phyloP scores from a whole-genome alignment of 1,284 basidiomycete species.

The Lentinus polychrous region DNA sequence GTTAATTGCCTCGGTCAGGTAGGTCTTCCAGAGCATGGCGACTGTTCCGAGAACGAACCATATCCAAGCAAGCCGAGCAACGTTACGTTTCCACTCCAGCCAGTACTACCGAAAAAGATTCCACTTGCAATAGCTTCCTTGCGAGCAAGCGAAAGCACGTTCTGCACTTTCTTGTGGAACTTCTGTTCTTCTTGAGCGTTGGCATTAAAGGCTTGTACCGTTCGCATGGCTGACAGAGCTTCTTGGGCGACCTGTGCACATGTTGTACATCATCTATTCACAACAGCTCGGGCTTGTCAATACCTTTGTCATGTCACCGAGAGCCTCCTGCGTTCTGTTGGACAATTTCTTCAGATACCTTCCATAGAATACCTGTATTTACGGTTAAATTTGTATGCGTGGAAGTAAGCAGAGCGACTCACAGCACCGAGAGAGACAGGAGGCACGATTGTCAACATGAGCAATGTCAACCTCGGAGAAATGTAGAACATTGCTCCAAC shows the following conservation, averaged over 20 bases:
- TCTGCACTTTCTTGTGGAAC: slow-evolving; percentile 60
- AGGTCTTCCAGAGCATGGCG: background rate
- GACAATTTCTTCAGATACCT: slow-evolving; percentile 90
- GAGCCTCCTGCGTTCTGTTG: slow-evolving; percentile 87
- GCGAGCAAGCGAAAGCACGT: slow-evolving; percentile 72
- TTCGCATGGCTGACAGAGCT: slow-evolving; percentile 87
- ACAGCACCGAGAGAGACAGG: slow-evolving; percentile 94
- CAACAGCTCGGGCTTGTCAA: background rate
- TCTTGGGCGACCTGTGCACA: slow-evolving; percentile 68
- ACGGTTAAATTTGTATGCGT: background rate
- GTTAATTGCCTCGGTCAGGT: background rate
- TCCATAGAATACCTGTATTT: slow-evolving; percentile 78
- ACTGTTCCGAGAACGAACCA: slow-evolving; percentile 38
- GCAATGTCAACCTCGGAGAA: slow-evolving; percentile 81
- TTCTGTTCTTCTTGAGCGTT: slow-evolving; percentile 66
- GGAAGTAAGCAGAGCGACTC: slow-evolving; percentile 21
- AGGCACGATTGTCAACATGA: slow-evolving; percentile 94
- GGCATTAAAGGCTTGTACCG: slow-evolving; percentile 89
- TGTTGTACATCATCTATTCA: background rate
- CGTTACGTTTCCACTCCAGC: slow-evolving; percentile 93
- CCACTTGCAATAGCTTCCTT: slow-evolving; percentile 90
- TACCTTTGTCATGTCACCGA: slow-evolving; percentile 91
- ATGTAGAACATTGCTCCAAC: slow-evolving; percentile 97
- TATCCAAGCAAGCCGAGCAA: slow-evolving; percentile 88
- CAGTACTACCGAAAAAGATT: slow-evolving; percentile 90